phyloP scores from a whole-genome alignment of 2,329 filamentous ascomycete genomes.

The Tolypocladium ovalisporum region DNA sequence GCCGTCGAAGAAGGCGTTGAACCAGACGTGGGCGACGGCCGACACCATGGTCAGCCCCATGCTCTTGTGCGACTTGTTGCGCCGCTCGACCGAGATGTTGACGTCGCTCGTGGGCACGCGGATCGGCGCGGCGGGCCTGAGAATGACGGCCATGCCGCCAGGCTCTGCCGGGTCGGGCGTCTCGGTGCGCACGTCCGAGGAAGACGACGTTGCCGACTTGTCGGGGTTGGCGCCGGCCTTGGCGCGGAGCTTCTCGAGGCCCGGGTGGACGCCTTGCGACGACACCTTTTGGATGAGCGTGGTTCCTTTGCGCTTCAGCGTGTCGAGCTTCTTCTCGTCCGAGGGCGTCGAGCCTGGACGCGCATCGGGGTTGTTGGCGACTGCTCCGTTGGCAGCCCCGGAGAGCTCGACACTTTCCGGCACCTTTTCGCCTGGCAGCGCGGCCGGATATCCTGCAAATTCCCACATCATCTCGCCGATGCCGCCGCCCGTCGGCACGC shows the following conservation, averaged over 20 bases:
- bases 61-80: conserved; percentile 65
- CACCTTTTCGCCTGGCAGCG: conserved; percentile 20
- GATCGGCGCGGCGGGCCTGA: conserved; percentile 59
- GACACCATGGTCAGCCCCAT: conserved; percentile 86
- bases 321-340: conserved; percentile 6
- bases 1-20: conserved; percentile 90
- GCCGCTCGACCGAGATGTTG: conserved; percentile 80
- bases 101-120: conserved; percentile 73
- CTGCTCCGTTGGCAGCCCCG: conserved; percentile 15
- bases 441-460: conserved; percentile 30
- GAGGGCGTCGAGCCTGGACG: background rate
- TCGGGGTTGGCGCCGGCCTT: conserved; percentile 7
- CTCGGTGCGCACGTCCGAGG: conserved; percentile 3
- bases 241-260: conserved; percentile 11
- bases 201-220: conserved; percentile 4
- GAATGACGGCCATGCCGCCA: conserved; percentile 64
- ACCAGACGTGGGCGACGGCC: conserved; percentile 90
- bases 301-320: conserved; percentile 17
- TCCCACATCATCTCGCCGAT: conserved; percentile 42
- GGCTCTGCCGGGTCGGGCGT: conserved; percentile 32
- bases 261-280: conserved; percentile 7
- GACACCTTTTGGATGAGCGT: conserved; percentile 23
- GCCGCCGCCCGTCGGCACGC: conserved; percentile 36
- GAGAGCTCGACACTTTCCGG: conserved; percentile 23
- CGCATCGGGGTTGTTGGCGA: background rate